Evolutionary conservation across 768 basidiomycete species (phyloP).

Genomic region (Tylopilus cervinicoccineus): DNA sequence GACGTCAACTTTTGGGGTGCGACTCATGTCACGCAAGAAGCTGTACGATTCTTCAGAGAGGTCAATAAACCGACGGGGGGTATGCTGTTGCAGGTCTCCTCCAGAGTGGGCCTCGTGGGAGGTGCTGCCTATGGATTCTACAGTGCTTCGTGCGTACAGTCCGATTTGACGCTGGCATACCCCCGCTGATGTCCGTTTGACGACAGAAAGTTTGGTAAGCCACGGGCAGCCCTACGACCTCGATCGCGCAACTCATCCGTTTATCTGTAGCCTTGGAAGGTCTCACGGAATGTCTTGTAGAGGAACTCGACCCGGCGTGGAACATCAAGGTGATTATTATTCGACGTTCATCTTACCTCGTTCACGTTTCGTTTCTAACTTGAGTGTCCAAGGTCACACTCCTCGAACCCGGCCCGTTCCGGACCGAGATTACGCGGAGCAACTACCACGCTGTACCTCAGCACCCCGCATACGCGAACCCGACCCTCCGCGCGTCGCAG

Average conservation of each 20-base stretch:
- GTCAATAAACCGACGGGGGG: conserved; percentile 38
- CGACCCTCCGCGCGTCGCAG: not conserved
- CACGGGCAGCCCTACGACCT: too few species aligned
- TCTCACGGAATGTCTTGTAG: conserved; percentile 8
- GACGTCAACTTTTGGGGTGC: conserved; percentile 38
- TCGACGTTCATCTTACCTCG: not conserved
- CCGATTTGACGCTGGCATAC: too few species aligned
- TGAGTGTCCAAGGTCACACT: conserved; percentile 10
- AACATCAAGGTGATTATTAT: conserved; percentile 1
- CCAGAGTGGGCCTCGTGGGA: conserved; percentile 29
- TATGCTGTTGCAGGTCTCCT: conserved; percentile 37
- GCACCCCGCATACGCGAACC: conserved; percentile 21
- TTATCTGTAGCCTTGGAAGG: conserved; percentile 13
- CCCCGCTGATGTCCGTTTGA: not conserved
- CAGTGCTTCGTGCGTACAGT: conserved; percentile 22
- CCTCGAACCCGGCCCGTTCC: conserved; percentile 15
- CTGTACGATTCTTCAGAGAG: conserved; percentile 35
- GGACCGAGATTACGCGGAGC: conserved; percentile 7
- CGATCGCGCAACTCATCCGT: not conserved
- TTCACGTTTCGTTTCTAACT: not conserved
- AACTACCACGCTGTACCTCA: not conserved
- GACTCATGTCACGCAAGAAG: conserved; percentile 26
- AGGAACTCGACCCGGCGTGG: not conserved
- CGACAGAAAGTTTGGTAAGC: conserved; percentile 18
- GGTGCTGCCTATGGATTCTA: conserved; percentile 17